Evolutionary conservation across 2,329 filamentous ascomycete genomes (phyloP), one percentile per base, ranked within the genome.

Genomic region (Aspergillus sp.): DNA sequence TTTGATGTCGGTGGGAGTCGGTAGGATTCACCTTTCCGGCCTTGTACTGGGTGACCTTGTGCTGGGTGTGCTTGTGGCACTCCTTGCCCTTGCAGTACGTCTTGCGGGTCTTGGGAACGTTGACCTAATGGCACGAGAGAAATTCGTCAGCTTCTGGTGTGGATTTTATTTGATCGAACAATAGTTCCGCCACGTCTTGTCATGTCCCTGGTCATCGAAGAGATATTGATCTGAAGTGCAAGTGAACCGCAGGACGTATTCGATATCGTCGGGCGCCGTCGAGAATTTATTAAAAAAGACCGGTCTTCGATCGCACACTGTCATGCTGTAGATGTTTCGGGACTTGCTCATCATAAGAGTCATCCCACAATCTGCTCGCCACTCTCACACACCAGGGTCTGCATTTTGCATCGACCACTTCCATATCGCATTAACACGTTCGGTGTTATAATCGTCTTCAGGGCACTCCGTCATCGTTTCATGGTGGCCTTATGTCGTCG

Each of bases 71-170:
- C 84, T 92, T 91, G 88, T 85, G 84, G 90, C 92, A 96, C 77
- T 91, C 87, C 86, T 90, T 93, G 85, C 90, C 90, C 87, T 96
- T 96, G 91, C 91, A 96, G 85, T 92, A 96, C 81, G 93, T 96
- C 84, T 91, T 90, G 79, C 92, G 88, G 80, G 92, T 96, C 87
- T 96, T 96, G 77, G 93, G 92, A 84, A 96, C 90, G 90, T 96
- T 96, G 86, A 96, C 92, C 93, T 93, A 68, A 37, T 59, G 64
- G 61, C 53, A 58, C 47, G 61, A 58, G 62, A 58, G 60, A 47
- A 66, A 6, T 25, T 45, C 35, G 51, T 58, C 56, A 58, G 56
- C 45, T 43, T 57, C 44, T 40, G 23, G 33, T 40, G 14, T 31
- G 21, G 14, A n/a, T n/a, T 37, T 12, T 37, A 44, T 35, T 40